Base-by-base conservation (phyloP, 768 basidiomycete genomes). In the Chlorophyllum brunneum region DNA sequence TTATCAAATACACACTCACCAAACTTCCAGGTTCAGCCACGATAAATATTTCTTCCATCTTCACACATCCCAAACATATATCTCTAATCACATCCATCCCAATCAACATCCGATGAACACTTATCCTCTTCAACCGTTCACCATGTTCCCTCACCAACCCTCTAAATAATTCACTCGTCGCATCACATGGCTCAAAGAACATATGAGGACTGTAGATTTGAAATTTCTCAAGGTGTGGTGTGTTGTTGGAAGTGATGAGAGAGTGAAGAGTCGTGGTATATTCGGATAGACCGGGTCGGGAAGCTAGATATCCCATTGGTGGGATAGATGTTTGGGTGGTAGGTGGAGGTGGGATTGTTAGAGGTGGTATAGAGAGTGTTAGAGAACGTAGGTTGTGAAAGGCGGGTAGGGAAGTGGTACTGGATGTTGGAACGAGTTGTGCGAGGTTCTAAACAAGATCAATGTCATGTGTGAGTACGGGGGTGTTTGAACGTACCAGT, bases 31-130 rank as follows among this genome's bases (percentile, higher is more conserved):
- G 74, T 36, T 79, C 72, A 10, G 80, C 64, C 0, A 81, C 79
- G 11, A 90, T 64, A 59, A 87, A 90, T 5, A 92, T 63, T 56
- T 88, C 76, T 56, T 85, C 76, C 7, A 92, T 71, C 5, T 61
- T 65, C 0, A 65, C 51, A 53, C 87, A 88, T 15, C 71, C 64
- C 8, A 58, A 54, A 57, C 87, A 89, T 7, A 92, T 75, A 24
- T 73, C 67, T 16, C 67, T 63, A 27, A 92, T 68, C 0, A 76
- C 70, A 9, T 66, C 64, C 18, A 81, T 61, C 57, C 71, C 70
- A 50, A 89, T 74, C 3, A 73, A 67, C 73, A 86, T 81, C 23
- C 85, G 73, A 59, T 88, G 80, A 2, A 88, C 74, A 10, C 83
- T 83, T 56, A 91, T 78, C 9, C 75, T 70, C 23, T 61, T 69